Conservation (phyloP, 768 basidiomycete species). For the Rhizopogon vulgaris region DNA sequence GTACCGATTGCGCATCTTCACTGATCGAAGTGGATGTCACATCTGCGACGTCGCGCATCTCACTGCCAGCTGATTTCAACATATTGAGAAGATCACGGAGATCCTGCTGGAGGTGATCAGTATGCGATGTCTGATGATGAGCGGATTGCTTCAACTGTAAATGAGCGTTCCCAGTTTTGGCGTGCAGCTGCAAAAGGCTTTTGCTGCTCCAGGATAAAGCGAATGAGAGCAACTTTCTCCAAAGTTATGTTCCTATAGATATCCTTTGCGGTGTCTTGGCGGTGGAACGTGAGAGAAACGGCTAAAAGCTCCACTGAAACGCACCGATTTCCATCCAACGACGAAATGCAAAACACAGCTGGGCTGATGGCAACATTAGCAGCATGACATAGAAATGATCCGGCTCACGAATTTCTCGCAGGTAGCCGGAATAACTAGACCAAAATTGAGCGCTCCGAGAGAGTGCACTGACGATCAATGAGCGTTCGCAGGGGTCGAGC, state of each 20-base stretch:
- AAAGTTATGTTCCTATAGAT: slow-evolving; percentile 61
- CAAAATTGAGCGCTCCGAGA: slow-evolving; percentile 77
- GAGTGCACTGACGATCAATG: slow-evolving; percentile 44
- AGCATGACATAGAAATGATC: slow-evolving; percentile 1
- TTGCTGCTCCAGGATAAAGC: slow-evolving; percentile 41
- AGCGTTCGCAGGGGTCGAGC: background rate
- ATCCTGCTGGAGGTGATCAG: slow-evolving; percentile 15
- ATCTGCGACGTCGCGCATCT: slow-evolving; percentile 18
- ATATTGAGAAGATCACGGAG: slow-evolving; percentile 19
- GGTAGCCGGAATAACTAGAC: slow-evolving; percentile 82
- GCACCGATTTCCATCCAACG: slow-evolving; percentile 72
- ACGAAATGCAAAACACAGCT: slow-evolving; percentile 70
- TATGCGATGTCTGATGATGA: background rate
- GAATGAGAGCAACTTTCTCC: slow-evolving; percentile 49
- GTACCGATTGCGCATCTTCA: slow-evolving; percentile 17
- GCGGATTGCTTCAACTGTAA: background rate
- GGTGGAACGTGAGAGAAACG: slow-evolving; percentile 6
- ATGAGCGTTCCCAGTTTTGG: slow-evolving; percentile 22
- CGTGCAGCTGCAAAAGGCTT: slow-evolving; percentile 22
- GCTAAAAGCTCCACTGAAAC: slow-evolving; percentile 2
- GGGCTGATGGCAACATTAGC: slow-evolving; percentile 41
- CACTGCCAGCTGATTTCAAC: slow-evolving; percentile 13
- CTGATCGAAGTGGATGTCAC: slow-evolving; percentile 7
- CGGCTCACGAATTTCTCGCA: slow-evolving; percentile 66
- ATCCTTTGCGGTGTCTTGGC: slow-evolving; percentile 53